Base-by-base conservation (phyloP, 2,329 filamentous ascomycete species). In the Trichoderma koningii region DNA sequence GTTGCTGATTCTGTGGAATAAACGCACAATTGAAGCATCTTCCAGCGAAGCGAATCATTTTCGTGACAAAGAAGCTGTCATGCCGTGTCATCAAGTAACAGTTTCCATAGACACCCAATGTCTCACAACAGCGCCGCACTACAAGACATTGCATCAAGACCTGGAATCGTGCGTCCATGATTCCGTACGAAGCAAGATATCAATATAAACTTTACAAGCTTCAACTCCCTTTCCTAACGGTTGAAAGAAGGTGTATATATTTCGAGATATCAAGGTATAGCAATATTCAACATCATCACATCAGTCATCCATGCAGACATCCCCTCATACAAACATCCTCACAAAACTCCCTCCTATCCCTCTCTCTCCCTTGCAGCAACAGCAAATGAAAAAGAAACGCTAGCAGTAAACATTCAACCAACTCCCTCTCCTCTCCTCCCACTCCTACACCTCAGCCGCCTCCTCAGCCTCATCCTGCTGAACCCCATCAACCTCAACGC, bases 401-500 rank as follows among this genome's bases (percentile, higher is more conserved):
- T 26, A 14, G 34, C 14, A 38, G 12, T 14, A 14, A 4, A 34
- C 30, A 34, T 34, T 10, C 30, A 34, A 34, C 30, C 21, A 23
- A 23, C 21, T 23, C 21, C 21, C 21, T 34, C 9, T 12, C 12
- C 5, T 38, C 12, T 38, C 34, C 34, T 38, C 5, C 34, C 5
- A 38, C 30, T 14, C 28, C 51, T 41, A 66, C 19, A 38, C 62
- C 34, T 61, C 65, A 17, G 44, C 42, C 50, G 48, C 15, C 55
- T 66, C 65, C 42, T 55, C 61, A 30, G 12, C 34, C 47, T 60
- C 50, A 38, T 44, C 15, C 34, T 14, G 50, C 19, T 14, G 34
- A 14, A 55, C 41, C 28, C 48, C 53, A 26, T 65, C 65, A 17
- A 61, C 50, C 66, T 82, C 34, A 14, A 38, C 34, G 34, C 34